Base-by-base conservation (phyloP, 805 yeast genomes). In the Myxozyma mucilagina region DNA sequence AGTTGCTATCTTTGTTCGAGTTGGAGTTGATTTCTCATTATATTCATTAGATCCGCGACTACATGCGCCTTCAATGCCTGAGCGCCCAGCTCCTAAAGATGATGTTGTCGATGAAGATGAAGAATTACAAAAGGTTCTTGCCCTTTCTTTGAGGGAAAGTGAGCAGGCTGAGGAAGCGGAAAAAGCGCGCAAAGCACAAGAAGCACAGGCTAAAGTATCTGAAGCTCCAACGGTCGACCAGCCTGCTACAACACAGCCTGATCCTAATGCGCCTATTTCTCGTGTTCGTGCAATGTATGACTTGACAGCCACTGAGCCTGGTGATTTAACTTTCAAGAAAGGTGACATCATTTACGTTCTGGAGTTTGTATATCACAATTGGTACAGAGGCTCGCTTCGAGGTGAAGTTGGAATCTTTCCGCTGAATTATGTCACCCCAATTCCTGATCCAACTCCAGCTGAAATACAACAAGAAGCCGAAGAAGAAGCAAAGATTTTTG, bases 351-450 rank as follows among this genome's bases (percentile, higher is more conserved):
- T 93, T 52, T 86, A 87, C 0, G 96, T 94, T 0, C 79, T 92
- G 39, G 98, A 92, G 68, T 81, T 87, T 14, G 96, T 89, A 5
- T 92, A 91, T 72, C 81, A 89, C 64, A 98, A 93, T 71, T 93
- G 99, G 99, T 89, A 97, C 87, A 82, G 90, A 67, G 99, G 99
- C 14, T 83, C 93, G 5, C 75, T 93, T 54, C 80, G 82, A 57
- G 97, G 97, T 0, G 81, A 80, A 57, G 79, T 85, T 53, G 99
- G 99, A 18, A 87, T 94, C 13, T 91, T 93, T 74, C 99, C 99
- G 0, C 81, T 89, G 60, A 93, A 93, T 72, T 93, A 94, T 71
- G 98, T 94, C 1, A 82, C 89, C 0, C 91, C 91, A 1, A 76
- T 91, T 4, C 82, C 85, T 0, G 87, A 85, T 49, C 86, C 87